phyloP scores from a whole-genome alignment of 768 basidiomycete genomes.

The Phanerochaete sordida region DNA sequence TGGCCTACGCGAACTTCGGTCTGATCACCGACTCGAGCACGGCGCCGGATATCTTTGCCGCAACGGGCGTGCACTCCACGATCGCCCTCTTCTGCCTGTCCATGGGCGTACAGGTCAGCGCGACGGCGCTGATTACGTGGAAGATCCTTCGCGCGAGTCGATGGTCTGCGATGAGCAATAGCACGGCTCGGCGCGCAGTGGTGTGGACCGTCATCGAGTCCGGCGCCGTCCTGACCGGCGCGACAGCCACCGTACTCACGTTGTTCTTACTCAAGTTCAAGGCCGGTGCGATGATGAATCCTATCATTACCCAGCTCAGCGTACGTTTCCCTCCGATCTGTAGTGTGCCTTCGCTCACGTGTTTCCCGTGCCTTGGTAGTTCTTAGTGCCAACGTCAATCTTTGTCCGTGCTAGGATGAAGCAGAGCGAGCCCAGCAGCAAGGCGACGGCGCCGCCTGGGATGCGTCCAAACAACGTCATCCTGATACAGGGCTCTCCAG shows the following conservation, averaged over 20 bases:
- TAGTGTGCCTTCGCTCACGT: background rate
- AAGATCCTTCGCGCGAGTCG: background rate
- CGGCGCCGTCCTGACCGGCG: background rate
- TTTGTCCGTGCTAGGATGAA: background rate
- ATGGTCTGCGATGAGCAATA: background rate
- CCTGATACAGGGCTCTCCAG: too few relatives aligned
- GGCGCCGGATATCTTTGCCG: background rate
- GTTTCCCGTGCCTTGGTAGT: background rate
- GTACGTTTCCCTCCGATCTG: background rate
- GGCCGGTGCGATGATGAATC: background rate
- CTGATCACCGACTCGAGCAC: background rate
- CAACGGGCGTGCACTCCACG: background rate
- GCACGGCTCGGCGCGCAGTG: background rate
- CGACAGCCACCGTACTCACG: background rate
- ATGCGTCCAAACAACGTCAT: too few relatives aligned
- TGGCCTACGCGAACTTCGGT: background rate
- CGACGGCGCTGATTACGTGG: slow-evolving; percentile 1
- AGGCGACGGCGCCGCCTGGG: too few relatives aligned
- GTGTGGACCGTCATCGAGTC: slow-evolving; percentile 7
- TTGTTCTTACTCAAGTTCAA: background rate
- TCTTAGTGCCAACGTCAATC: slow-evolving; percentile 4
- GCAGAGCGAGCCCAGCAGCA: background rate
- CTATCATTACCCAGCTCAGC: background rate
- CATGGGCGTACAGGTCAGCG: background rate
- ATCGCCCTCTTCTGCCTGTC: background rate